Percentiles rank a stretch among this genome's conserved stretches.
phyloP scores from a whole-genome alignment of 495 filamentous ascomycete genomes.

The Neurospora sp. region DNA sequence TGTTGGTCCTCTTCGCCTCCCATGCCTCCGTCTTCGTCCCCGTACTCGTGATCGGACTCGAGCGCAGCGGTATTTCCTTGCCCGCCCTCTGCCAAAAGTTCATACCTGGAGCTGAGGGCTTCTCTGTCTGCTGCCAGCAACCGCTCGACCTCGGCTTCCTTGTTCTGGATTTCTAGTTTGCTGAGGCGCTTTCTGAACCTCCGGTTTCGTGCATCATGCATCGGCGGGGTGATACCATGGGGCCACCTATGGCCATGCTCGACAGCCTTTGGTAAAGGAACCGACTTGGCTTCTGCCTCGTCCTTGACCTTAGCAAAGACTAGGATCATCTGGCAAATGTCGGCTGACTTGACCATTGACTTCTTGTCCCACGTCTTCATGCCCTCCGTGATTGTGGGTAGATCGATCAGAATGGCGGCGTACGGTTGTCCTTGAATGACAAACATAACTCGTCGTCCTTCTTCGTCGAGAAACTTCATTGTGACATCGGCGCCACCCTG shows the following conservation, averaged over 20 bases:
- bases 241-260: slow-evolving; percentile 65
- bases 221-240: slow-evolving; percentile 85
- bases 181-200: slow-evolving; percentile 78
- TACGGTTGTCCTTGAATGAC: slow-evolving; percentile 60
- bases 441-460: slow-evolving; percentile 64
- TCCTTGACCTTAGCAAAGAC: slow-evolving; percentile 59
- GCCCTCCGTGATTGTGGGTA: slow-evolving; percentile 85
- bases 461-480: slow-evolving; percentile 68
- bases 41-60: slow-evolving; percentile 40
- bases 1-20: slow-evolving; percentile 31
- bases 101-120: slow-evolving; percentile 43
- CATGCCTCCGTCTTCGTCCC: slow-evolving; percentile 49
- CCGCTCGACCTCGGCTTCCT: slow-evolving; percentile 71
- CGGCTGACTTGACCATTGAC: slow-evolving; percentile 84
- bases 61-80: slow-evolving; percentile 27
- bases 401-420: slow-evolving; percentile 72
- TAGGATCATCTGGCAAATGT: slow-evolving; percentile 91
- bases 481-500: slow-evolving; percentile 59
- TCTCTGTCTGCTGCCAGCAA: slow-evolving; percentile 61
- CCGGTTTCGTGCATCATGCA: slow-evolving; percentile 74
- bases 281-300: slow-evolving; percentile 64
- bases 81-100: slow-evolving; percentile 52
- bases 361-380: slow-evolving; percentile 96
- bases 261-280: slow-evolving; percentile 54
- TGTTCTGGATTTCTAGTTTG: slow-evolving; percentile 77